Base-by-base conservation (phyloP, 192 early-diverging fungal species). In the Powellomyces hirtus region DNA sequence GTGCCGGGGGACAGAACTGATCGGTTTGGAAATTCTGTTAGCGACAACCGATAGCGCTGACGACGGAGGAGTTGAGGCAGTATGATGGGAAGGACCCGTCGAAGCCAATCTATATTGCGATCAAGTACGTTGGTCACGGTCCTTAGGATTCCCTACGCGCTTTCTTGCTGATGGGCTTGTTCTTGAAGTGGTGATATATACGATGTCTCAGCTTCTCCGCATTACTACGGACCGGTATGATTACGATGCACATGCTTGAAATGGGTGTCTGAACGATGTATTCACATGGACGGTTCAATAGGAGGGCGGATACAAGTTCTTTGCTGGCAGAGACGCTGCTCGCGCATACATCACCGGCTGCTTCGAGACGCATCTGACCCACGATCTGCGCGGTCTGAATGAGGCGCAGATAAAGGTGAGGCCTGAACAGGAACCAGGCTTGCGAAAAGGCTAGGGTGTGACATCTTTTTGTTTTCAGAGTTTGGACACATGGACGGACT, bases 291-390 rank as follows among this genome's bases (percentile, higher is more conserved):
- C 61, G 36, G 37, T 62, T 38, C 27, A 20, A 13, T 53, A 83
- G 80, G 88, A 86, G 11, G 91, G 88, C 13, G 79, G 91, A 14
- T 99, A 98, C 76, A 73, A 83, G 36, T 86, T 92, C 74, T 99
- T 96, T 81, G 79, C 92, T 6, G 96, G 97, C 0, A 82, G 81
- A 40, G 97, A 99, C 78, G 94, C 94, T 2, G 88, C 95, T 13
- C 81, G 97, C 30, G 94, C 97, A 13, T 99, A 91, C 72, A 89
- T 90, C 18, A 99, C 97, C 1, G 95, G 95, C 35, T 99, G 97
- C 74, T 92, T 98, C 68, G 63, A 92, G 59, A 90, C 90, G 37
- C 94, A 99, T 70, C 75, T 96, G 24, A 97, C 95, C 10, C 95
- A 95, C 64, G 97, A 99, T 79, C 75, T 93, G 14, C 87, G 96